Conservation (phyloP, 345 rosid species). For the Theobroma cacao region DNA sequence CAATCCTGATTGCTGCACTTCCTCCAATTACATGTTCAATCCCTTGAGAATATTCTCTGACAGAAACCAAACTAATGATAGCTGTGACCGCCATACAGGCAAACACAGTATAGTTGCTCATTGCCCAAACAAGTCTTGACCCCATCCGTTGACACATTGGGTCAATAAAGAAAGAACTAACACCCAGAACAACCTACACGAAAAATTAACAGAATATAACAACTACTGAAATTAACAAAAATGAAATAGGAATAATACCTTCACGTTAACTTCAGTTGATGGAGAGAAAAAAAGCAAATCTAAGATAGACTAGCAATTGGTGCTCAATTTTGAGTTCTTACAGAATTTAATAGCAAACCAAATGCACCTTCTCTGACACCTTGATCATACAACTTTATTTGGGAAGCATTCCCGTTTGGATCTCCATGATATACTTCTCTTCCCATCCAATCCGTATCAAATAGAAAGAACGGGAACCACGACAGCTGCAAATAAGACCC, state of each 20-base stretch:
- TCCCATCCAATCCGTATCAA: constrained; percentile 99
- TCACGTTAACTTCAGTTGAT: not conserved
- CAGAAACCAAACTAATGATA: constrained; percentile 70
- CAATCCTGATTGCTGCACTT: constrained; percentile 54
- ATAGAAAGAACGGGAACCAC: constrained; percentile 98
- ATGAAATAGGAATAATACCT: not conserved
- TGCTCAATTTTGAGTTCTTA: constrained; percentile 66
- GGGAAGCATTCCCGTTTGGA: constrained; percentile 62
- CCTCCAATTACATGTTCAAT: constrained; percentile 60
- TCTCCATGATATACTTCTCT: constrained; percentile 95
- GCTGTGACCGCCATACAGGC: constrained; percentile 85
- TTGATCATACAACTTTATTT: constrained; percentile 62
- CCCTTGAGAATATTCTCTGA: constrained; percentile 48
- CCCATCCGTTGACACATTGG: constrained; percentile 90
- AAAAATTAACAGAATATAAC: constrained; percentile 4
- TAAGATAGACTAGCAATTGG: constrained; percentile 10
- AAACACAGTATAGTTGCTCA: constrained; percentile 82
- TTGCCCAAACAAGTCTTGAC: constrained; percentile 82
- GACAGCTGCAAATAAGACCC: constrained; percentile 65
- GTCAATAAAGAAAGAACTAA: constrained; percentile 84
- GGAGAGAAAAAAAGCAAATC: not conserved
- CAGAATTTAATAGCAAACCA: constrained; percentile 98
- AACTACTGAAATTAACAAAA: constrained; percentile 9
- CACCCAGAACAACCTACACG: constrained; percentile 84
- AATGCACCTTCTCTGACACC: constrained; percentile 99